Base-by-base conservation (phyloP, 306 rosid species). In the Lotus japonicus region DNA sequence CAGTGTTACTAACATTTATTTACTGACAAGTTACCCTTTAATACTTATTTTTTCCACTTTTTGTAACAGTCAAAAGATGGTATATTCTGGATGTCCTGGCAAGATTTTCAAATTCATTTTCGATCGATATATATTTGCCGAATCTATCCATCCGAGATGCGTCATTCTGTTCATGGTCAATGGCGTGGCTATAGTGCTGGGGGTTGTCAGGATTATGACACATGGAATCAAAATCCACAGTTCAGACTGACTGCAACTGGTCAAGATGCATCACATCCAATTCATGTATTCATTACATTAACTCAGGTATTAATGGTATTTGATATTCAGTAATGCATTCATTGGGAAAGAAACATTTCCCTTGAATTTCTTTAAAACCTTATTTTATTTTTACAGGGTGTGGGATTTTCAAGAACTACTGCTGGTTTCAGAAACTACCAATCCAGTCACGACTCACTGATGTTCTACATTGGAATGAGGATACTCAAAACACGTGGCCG, bases 21-120 rank as follows among this genome's bases (percentile, higher is more conserved):
- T 36, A 58, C 75, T 11, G 67, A 61, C 60, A 11, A 43, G 33
- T 77, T 62, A 57, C 57, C 19, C 12, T 41, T 39, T 52, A 48
- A 10, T 53, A 10, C 53, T 41, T 53, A 57, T 54, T 31, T 73
- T 42, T 50, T 14, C n/a, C 57, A 19, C 48, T 19, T 52, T 70
- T 38, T 65, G 57, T 9, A 43, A 74, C 92, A 95, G 99, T 90
- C 99, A 41, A 90, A 83, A 74, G 96, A 95, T 74, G 97, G 99
- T 64, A 95, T 95, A 79, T 95, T 95, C 80, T 95, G 99, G 99
- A 90, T 95, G 99, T 95, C 99, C 42, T 95, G 99, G 99, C 99
- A 95, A 85, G 99, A 95, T 80, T 95, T 95, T 76, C 99, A 95
- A 83, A 87, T 95, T 81, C 99, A 95, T 81, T 95, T 95, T 60